Evolutionary conservation across 129 eudicot species (phyloP).

Genomic region (Ambrosia artemisiifolia): DNA sequence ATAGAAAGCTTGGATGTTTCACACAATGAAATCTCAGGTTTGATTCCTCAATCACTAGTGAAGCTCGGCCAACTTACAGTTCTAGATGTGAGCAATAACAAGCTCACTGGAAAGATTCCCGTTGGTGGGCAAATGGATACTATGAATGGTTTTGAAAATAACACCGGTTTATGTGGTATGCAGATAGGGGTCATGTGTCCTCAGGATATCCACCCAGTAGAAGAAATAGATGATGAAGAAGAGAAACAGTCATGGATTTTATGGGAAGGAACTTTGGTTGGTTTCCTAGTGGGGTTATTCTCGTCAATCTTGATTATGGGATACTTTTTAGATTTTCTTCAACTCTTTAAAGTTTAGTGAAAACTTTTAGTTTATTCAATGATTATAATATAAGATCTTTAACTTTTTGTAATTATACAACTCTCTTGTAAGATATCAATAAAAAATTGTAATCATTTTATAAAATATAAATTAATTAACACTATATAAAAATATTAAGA

Average conservation of each 20-base stretch:
- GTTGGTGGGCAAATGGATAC: conserved; percentile 49
- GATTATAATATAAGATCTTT: too few species aligned
- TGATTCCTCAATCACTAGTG: conserved; percentile 37
- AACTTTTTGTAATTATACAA: too few species aligned
- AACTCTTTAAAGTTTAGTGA: conserved; percentile 13
- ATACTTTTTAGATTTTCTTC: conserved; percentile 17
- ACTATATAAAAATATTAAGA: too few species aligned
- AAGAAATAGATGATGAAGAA: conserved; percentile 5
- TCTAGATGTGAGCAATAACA: conserved; percentile 51
- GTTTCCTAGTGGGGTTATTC: conserved; percentile 42
- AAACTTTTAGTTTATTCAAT: too few species aligned
- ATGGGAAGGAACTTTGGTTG: conserved; percentile 39
- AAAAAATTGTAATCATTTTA: too few species aligned
- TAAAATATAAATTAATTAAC: too few species aligned
- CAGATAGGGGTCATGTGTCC: conserved; percentile 43
- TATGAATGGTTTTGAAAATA: conserved; percentile 32
- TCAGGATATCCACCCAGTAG: conserved; percentile 1
- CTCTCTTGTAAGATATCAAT: too few species aligned
- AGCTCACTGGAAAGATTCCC: conserved; percentile 38
- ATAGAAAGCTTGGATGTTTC: conserved; percentile 51
- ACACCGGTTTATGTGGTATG: conserved; percentile 50
- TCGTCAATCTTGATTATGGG: conserved; percentile 25
- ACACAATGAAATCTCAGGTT: conserved; percentile 35
- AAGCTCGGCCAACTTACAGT: conserved; percentile 28
- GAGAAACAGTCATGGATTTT: conserved; percentile 31